Conservation (phyloP, 805 yeast species). For the Metschnikowia santaceciliae region DNA sequence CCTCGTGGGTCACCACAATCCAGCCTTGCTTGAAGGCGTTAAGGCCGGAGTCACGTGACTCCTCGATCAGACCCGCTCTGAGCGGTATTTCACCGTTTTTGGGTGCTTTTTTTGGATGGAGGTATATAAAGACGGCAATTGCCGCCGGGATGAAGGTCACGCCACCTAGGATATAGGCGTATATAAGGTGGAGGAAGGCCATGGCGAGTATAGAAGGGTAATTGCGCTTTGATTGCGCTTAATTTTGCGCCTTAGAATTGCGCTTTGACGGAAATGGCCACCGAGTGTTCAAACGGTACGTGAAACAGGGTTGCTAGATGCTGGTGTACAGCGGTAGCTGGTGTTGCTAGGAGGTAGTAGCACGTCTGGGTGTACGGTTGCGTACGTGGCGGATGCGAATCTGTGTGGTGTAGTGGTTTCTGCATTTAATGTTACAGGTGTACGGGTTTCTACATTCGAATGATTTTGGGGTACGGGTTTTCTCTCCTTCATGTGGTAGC, state of each 20-base stretch:
- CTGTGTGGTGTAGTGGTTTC: background rate
- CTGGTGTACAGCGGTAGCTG: background rate
- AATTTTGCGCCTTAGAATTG: too few relatives aligned
- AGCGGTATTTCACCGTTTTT: constrained; percentile 24
- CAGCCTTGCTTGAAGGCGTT: constrained; percentile 68
- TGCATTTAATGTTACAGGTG: background rate
- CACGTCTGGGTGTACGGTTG: background rate
- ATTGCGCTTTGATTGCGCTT: background rate
- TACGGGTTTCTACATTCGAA: background rate
- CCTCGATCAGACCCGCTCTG: constrained; percentile 64
- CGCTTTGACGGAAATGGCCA: too few relatives aligned
- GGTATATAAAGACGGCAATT: constrained; percentile 34
- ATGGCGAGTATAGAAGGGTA: background rate
- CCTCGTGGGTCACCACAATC: constrained; percentile 81
- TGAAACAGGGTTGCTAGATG: background rate
- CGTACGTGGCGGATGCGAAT: background rate
- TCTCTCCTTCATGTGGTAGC: too few relatives aligned
- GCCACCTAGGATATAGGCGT: constrained; percentile 71
- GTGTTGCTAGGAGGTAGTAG: background rate
- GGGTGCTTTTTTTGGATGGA: constrained; percentile 33
- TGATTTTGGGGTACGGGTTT: background rate
- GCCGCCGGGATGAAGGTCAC: constrained; percentile 69
- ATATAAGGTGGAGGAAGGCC: constrained; percentile 24
- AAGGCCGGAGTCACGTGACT: constrained; percentile 55
- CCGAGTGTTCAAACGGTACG: background rate